Evolutionary conservation across 768 basidiomycete genomes (phyloP), one percentile per base, ranked within the genome.

Genomic region (Rhizopogon sp.): DNA sequence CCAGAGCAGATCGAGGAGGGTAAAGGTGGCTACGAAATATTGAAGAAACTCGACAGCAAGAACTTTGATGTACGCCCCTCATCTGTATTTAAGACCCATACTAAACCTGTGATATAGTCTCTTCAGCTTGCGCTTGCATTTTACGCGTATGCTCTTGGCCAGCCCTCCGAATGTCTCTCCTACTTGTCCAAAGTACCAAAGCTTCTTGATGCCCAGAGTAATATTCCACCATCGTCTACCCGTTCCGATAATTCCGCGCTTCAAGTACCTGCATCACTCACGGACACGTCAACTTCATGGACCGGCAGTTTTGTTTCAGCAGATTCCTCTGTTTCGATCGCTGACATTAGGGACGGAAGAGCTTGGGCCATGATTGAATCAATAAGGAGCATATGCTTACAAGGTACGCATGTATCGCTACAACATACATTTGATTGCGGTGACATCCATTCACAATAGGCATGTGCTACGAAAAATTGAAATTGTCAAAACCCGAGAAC

Each of bases 131-230:
- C 82, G 0, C 73, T 90, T 47, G 90, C 90, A 2, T 92, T 91
- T 68, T 88, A 88, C 63, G 83, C 85, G 3, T 92, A 90, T 68
- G 90, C 92, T 0, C 68, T 92, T 6, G 83, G 85, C 28, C 75
- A 79, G 25, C 85, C 85, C 16, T 68, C 74, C 2, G 79, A 83
- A 54, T 92, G 89, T 55, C 71, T 95, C 13, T 60, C 71, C 3
- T 75, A 87, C 60, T 74, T 91, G 3, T 64, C 67, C 20, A 74
- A 78, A 60, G 79, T 88, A 6, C 77, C 80, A 9, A 75, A 82
- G 50, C 68, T 87, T 28, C 56, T 76, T 11, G 79, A 84, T 58
- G 70, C 79, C n/a, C 77, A 79, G 58, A 74, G 72, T 50, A 81
- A 82, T 57, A 75, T 83, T 22, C 81, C 81, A 10, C 61, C 66